phyloP scores from a whole-genome alignment of 177 flowering plant species.

The Vitis hybrid region DNA sequence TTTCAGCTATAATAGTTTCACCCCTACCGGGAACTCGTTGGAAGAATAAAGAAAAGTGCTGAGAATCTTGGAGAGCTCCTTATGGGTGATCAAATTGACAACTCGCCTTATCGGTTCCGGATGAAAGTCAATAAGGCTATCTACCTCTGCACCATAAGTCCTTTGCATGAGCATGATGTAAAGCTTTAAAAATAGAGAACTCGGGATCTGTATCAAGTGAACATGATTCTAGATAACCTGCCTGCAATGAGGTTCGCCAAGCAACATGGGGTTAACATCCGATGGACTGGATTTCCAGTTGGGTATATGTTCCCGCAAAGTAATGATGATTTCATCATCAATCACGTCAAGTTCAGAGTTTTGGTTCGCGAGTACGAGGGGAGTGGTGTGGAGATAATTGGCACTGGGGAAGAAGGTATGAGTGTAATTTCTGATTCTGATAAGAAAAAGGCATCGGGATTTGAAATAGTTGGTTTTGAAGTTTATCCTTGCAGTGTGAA shows the following conservation, averaged over 20 bases:
- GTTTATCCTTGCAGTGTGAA: conserved; percentile 11
- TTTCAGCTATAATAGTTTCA: conserved; percentile 11
- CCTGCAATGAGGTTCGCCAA: conserved; percentile 6
- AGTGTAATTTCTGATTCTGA: conserved; percentile 11
- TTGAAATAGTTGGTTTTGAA: conserved; percentile 16
- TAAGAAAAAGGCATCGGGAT: conserved; percentile 12
- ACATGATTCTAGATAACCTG: conserved; percentile 11
- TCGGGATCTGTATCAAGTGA: conserved; percentile 12
- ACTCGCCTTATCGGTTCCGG: conserved; percentile 5
- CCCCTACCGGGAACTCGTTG: not conserved
- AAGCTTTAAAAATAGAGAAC: conserved; percentile 15
- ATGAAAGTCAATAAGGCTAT: conserved; percentile 9
- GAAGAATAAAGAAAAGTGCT: conserved; percentile 8
- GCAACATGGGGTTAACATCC: conserved; percentile 6
- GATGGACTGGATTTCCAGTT: conserved; percentile 9
- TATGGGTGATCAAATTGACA: conserved; percentile 17
- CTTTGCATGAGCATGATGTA: conserved; percentile 11
- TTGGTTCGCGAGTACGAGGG: conserved; percentile 14
- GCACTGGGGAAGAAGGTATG: conserved; percentile 16
- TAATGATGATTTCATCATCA: conserved; percentile 13
- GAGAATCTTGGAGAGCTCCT: conserved; percentile 19
- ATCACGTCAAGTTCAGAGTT: conserved; percentile 9
- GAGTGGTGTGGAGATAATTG: conserved; percentile 11
- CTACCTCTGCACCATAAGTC: conserved; percentile 10
- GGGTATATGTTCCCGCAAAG: conserved; percentile 5